Conservation (phyloP, 2,329 filamentous ascomycete genomes). For the Golovinomyces cichoracearum region DNA sequence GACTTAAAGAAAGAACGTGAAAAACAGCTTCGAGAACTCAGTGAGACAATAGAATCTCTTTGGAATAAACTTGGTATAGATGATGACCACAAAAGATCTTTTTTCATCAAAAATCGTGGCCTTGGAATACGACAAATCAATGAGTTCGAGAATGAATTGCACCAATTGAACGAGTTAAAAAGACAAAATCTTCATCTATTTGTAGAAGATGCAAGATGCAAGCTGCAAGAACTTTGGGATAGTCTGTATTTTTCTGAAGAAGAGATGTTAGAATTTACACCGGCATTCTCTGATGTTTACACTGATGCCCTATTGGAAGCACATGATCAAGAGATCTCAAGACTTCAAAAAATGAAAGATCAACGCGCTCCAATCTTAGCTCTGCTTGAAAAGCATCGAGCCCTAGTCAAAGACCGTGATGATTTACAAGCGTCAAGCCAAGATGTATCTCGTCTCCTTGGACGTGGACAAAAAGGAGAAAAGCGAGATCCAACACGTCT, state of each 20-base stretch:
- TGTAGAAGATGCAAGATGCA: conserved; percentile 75
- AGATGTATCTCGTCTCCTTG: conserved; percentile 80
- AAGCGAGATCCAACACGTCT: conserved; percentile 83
- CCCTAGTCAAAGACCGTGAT: conserved; percentile 60
- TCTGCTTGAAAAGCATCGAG: conserved; percentile 60
- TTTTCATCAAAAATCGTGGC: conserved; percentile 67
- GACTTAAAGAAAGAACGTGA: conserved; percentile 78
- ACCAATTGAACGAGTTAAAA: conserved; percentile 72
- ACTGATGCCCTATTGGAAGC: conserved; percentile 86
- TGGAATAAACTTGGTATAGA: conserved; percentile 77
- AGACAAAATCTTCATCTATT: conserved; percentile 85
- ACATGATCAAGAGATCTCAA: conserved; percentile 70
- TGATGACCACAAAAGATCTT: conserved; percentile 56
- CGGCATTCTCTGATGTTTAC: conserved; percentile 89
- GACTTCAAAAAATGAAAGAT: conserved; percentile 58
- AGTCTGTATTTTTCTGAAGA: conserved; percentile 83
- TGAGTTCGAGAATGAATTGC: conserved; percentile 79
- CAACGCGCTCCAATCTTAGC: conserved; percentile 65
- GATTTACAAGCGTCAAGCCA: conserved; percentile 76
- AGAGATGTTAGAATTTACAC: conserved; percentile 94
- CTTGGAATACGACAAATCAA: conserved; percentile 82
- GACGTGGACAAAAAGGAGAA: conserved; percentile 76
- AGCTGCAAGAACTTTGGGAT: conserved; percentile 89
- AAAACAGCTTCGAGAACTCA: conserved; percentile 47
- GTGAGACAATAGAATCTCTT: conserved; percentile 50